Evolutionary conservation across 2,329 filamentous ascomycete genomes (phyloP).

Genomic region (Pseudocercospora macadamiae): DNA sequence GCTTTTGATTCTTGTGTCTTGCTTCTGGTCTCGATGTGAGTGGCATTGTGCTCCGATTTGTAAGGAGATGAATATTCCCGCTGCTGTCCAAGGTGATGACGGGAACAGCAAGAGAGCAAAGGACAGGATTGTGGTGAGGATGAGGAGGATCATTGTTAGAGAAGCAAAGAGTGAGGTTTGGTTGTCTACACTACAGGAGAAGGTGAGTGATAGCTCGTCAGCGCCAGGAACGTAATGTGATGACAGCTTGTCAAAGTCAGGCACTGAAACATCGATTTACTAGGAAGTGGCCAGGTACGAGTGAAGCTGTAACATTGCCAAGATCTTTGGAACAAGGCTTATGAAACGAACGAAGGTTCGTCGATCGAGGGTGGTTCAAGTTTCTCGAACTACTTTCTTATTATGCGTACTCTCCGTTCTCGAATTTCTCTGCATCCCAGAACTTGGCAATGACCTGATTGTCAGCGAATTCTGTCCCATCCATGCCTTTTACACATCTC

Average conservation of each 20-base stretch:
- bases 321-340: too few species aligned
- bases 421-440: conserved; percentile 82
- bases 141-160: neutral
- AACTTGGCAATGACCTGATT: conserved; percentile 82
- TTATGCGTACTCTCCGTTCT: conserved; percentile 55
- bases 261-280: too few species aligned
- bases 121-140: neutral
- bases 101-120: neutral
- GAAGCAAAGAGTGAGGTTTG: too few species aligned
- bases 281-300: too few species aligned
- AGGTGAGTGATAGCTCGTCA: too few species aligned
- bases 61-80: neutral
- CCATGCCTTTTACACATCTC: conserved; percentile 86
- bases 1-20: too few species aligned
- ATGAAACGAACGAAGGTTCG: too few species aligned
- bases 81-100: neutral
- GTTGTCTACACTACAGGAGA: too few species aligned
- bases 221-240: too few species aligned
- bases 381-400: neutral
- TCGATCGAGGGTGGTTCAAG: too few species aligned
- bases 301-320: too few species aligned
- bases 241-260: too few species aligned
- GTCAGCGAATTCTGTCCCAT: conserved; percentile 85
- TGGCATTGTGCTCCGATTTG: neutral
- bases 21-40: neutral